Base-by-base conservation (phyloP, 1,284 basidiomycete species). In the Malassezia dermatis region DNA sequence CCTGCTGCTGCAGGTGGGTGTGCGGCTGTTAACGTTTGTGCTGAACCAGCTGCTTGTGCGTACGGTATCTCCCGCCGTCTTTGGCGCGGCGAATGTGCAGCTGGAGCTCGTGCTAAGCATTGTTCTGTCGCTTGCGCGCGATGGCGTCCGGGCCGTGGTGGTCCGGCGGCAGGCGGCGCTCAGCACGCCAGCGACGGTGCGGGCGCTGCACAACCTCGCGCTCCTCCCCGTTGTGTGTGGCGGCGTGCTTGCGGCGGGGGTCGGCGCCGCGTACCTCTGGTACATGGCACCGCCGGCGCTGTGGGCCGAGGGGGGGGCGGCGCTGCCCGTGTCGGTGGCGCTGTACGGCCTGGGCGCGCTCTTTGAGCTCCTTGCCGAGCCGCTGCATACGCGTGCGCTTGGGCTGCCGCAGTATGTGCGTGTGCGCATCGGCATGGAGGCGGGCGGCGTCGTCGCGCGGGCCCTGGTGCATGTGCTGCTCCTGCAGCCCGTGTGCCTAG, bases 11-110 rank as follows among this genome's bases (percentile, higher is more conserved):
- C 93, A 96, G 70, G 78, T 95, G 40, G 78, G 85, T 52, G 86
- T 89, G 31, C 81, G 93, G 0, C 66, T 87, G 5, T 80, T 90
- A 62, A 95, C 93, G 0, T 95, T 94, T 69, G 75, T 80, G 5
- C 80, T 96, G 44, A 95, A 96, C 75, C 89, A 95, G 76, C 79
- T 82, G 8, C 80, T 95, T 6, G 80, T 95, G 42, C 83, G 89
- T 1, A 81, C 91, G 34, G 84, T 86, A 0, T 84, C 88, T 1
- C 90, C 93, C 0, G 81, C 81, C 48, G 85, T 86, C 13, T 94
- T 90, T 66, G 88, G 88, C 6, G 86, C 86, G 0, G 86, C 86
- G 10, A 82, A 86, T 3, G 84, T 90, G 53, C 87, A 89, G 66
- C 86, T 90, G 73, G 88, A 90, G 67, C 80, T 86, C 30, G 75